A percentile compares a stretch with the other conserved stretches of the same genome.
phyloP scores from a whole-genome alignment of 2,329 filamentous ascomycete genomes.

The Sphaerulina populicola region DNA sequence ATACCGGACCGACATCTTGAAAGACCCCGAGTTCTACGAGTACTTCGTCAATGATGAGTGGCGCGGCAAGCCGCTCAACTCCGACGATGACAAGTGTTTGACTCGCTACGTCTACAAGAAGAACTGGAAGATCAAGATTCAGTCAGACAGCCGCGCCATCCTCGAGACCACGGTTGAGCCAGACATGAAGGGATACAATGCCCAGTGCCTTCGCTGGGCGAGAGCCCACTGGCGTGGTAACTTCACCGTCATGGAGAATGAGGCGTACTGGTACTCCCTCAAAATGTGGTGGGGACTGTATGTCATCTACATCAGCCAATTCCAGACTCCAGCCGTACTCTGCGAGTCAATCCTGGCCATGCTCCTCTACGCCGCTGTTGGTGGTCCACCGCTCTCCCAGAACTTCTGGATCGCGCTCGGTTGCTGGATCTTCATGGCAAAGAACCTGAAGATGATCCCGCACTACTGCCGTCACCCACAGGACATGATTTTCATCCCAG shows the following conservation, averaged over 20 bases:
- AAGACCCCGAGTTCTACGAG: constrained; percentile 37
- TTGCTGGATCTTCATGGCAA: constrained; percentile 48
- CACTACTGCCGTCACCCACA: constrained; percentile 46
- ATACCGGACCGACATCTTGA: constrained; percentile 46
- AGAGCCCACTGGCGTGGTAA: constrained; percentile 54
- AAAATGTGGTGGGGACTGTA: constrained; percentile 48
- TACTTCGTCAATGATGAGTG: constrained; percentile 46
- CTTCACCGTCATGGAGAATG: constrained; percentile 39
- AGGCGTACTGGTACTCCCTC: constrained; percentile 28
- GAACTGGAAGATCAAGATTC: constrained; percentile 49
- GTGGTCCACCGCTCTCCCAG: neutral
- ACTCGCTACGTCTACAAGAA: constrained; percentile 47
- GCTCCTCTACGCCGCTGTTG: constrained; percentile 27
- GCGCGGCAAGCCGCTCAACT: constrained; percentile 44
- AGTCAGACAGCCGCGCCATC: constrained; percentile 42
- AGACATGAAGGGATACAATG: constrained; percentile 41
- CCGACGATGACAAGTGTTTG: constrained; percentile 56
- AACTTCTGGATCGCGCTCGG: constrained; percentile 16
- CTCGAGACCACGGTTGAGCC: constrained; percentile 49
- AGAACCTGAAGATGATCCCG: constrained; percentile 50
- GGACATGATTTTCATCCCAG: constrained; percentile 46
- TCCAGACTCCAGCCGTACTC: constrained; percentile 50
- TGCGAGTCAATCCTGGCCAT: constrained; percentile 43
- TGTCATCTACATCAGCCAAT: constrained; percentile 47
- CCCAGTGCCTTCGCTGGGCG: constrained; percentile 51